Conservation (phyloP, 768 basidiomycete species). For the Terana coerulea region DNA sequence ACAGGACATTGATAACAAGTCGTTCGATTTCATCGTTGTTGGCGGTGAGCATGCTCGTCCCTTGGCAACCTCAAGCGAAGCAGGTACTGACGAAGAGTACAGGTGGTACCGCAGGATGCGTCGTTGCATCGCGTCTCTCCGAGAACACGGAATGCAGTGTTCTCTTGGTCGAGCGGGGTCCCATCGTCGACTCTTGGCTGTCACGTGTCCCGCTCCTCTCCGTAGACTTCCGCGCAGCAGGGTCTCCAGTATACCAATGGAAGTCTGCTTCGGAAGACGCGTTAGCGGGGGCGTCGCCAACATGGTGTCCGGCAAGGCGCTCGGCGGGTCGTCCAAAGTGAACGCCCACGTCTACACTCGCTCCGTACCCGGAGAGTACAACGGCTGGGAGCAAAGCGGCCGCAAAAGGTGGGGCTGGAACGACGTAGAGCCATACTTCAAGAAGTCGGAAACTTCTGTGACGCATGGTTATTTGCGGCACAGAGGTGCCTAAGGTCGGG, state of each 20-base stretch:
- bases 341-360: constrained; percentile 38
- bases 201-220: constrained; percentile 32
- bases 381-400: constrained; percentile 27
- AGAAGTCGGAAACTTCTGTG: constrained; percentile 28
- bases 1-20: constrained; percentile 8
- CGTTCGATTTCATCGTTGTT: constrained; percentile 25
- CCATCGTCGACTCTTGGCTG: constrained; percentile 26
- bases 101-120: constrained; percentile 39
- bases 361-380: constrained; percentile 28
- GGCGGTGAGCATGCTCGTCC: constrained; percentile 13
- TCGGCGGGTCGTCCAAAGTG: constrained; percentile 47
- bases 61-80: no score
- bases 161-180: constrained; percentile 34
- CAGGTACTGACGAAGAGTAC: not conserved
- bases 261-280: not conserved
- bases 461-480: not conserved
- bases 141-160: constrained; percentile 28
- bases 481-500: constrained; percentile 6
- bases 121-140: constrained; percentile 35
- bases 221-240: constrained; percentile 26
- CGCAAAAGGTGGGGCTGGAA: constrained; percentile 33
- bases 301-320: constrained; percentile 21
- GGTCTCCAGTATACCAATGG: constrained; percentile 19
- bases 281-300: not conserved
- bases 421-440: constrained; percentile 31